Percentiles rank a stretch among this genome's conserved stretches.
Conservation (phyloP, 805 yeast species). For the Zygotorulaspora florentina region DNA sequence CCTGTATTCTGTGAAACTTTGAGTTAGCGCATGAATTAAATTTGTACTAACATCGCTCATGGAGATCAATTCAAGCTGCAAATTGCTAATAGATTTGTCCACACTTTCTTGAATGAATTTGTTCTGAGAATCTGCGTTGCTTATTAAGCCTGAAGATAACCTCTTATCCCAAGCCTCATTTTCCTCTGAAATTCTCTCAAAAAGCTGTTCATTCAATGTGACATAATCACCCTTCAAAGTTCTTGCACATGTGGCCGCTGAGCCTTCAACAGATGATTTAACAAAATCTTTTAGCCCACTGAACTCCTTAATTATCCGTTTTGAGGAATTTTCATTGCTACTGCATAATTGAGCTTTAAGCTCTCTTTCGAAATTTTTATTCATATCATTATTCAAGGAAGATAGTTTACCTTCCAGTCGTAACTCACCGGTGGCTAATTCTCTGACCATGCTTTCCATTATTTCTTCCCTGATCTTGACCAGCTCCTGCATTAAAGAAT, state of each 20-base stretch:
- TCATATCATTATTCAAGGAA: slow-evolving; percentile 6
- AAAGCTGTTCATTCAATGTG: not conserved
- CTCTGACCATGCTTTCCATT: slow-evolving; percentile 3
- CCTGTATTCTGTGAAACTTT: slow-evolving; percentile 10
- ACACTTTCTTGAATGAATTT: not conserved
- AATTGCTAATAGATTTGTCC: not conserved
- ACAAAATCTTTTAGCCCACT: not conserved
- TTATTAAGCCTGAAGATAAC: not conserved
- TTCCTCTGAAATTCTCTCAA: not conserved
- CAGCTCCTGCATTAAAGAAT: slow-evolving; percentile 23
- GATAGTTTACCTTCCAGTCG: slow-evolving; percentile 4
- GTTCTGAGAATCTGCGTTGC: slow-evolving; percentile 1
- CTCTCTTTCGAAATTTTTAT: slow-evolving; percentile 4
- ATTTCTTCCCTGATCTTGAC: slow-evolving; percentile 8
- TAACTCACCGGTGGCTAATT: slow-evolving; percentile 4
- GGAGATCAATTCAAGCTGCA: not conserved
- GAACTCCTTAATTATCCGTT: not conserved
- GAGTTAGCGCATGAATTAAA: slow-evolving; percentile 1
- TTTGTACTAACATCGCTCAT: not conserved
- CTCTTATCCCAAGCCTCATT: not conserved
- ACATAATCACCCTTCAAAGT: not conserved
- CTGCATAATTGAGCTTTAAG: slow-evolving; percentile 1
- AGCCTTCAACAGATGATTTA: not conserved
- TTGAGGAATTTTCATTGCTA: not conserved
- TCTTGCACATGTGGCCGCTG: not conserved